These are phyloP conservation scores for Marasmius oreades DNA, from an alignment of 1,284 basidiomycete genomes.

Conservation along the genomic window DNA sequence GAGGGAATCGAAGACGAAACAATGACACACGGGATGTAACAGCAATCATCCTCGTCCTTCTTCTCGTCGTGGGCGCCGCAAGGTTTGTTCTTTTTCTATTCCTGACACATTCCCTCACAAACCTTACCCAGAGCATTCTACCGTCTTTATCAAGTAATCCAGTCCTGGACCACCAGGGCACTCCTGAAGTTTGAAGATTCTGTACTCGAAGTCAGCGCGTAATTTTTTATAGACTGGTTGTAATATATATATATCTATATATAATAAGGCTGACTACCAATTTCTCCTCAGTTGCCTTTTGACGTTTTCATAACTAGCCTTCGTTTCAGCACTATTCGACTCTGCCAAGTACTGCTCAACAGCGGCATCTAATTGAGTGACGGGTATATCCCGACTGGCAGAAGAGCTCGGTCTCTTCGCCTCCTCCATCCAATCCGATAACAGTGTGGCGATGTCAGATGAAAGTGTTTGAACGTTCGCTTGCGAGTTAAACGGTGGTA, in stretches of 20 bases:
- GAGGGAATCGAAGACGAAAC: conserved; percentile 49
- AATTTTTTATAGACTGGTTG: conserved; percentile 1
- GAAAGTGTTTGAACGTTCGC: conserved; percentile 74
- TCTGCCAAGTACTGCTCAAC: conserved; percentile 71
- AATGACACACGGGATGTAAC: conserved; percentile 54
- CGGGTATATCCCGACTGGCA: conserved; percentile 64
- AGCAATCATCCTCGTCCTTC: conserved; percentile 56
- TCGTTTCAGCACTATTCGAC: conserved; percentile 55
- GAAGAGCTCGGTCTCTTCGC: conserved; percentile 62
- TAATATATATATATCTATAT: conserved; percentile 3
- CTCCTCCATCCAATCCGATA: conserved; percentile 76
- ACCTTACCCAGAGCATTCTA: conserved; percentile 52
- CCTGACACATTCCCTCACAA: conserved; percentile 1
- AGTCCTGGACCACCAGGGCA: conserved; percentile 53
- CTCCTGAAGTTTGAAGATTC: conserved; percentile 72
- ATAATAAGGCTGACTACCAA: conserved; percentile 49
- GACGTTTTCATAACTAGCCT: conserved; percentile 58
- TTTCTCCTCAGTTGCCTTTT: conserved; percentile 65
- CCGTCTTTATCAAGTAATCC: conserved; percentile 65
- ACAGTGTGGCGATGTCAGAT: conserved; percentile 70
- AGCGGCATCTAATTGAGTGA: conserved; percentile 63
- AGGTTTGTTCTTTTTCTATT: conserved; percentile 43
- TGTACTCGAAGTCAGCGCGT: conserved; percentile 64
- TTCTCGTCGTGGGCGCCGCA: conserved; percentile 60
- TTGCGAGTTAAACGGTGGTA: conserved; percentile 81